Evolutionary conservation across 306 rosid genomes (phyloP), one percentile per base, ranked within the genome.

Genomic region (Cyclanthera cordifolia): DNA sequence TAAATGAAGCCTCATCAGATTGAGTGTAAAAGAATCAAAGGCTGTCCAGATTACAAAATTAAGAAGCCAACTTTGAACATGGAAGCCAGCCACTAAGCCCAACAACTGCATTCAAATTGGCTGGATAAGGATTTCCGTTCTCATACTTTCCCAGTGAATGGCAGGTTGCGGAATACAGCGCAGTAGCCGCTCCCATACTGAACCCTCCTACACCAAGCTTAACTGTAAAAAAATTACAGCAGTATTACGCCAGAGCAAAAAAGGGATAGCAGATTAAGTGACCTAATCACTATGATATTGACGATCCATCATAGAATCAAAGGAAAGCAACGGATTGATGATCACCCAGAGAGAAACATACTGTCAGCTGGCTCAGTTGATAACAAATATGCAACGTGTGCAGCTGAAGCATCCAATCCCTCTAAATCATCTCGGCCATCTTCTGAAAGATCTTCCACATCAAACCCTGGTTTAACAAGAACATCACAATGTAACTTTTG

Each of bases 31-130:
- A 46, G 47, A 17, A 65, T 41, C n/a, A 23, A 27, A 52, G 37
- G 13, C 6, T 4, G 54, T 25, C 12, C 56, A 74, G 65, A 41
- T 57, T 73, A 74, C 63, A 72, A 30, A 53, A 72, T 55, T 69
- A 48, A 76, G 74, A 70, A 52, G 37, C 13, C 88, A 75, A 90
- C 99, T 85, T 93, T 80, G 99, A 77, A 84, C 99, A 90, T 39
- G 99, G 99, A 80, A 93, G 99, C 99, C 99, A 93, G 78, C 99
- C 99, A 79, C 99, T 93, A 51, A 93, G 82, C 67, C 95, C 96
- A 73, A 90, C 90, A 72, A 78, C 87, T 11, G 90, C 96, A 76
- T 94, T 82, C 74, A 88, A n/a, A 71, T 80, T 87, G 77, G 90
- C 86, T 0, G 96, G 90, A 76, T 82, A 93, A 55, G 85, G 82